Evolutionary conservation across 140 eudicot species (phyloP).

Genomic region (Ambrosia hybrid): DNA sequence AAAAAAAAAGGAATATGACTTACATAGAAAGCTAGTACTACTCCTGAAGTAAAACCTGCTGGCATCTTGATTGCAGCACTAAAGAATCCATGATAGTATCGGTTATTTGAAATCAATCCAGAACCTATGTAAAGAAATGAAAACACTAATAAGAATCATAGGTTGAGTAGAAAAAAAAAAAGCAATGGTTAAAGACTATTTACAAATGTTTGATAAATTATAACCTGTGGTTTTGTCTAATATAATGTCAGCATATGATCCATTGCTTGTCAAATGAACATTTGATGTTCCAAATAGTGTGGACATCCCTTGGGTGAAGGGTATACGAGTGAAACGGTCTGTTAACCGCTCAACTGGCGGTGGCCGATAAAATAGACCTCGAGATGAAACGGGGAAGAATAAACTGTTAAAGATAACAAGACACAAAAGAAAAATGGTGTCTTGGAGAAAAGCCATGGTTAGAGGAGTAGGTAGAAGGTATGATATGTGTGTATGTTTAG

Average conservation of each 20-base stretch:
- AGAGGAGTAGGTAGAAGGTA: conserved; percentile 6
- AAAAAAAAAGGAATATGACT: conserved; percentile 19
- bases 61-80: conserved; percentile 82
- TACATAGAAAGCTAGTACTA: conserved; percentile 83
- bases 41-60: conserved; percentile 76
- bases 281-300: conserved; percentile 56
- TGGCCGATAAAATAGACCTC: conserved; percentile 56
- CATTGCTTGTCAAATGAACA: conserved; percentile 52
- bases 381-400: conserved; percentile 36
- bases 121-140: conserved; percentile 44
- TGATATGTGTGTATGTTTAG: conserved; percentile 16
- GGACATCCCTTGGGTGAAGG: conserved; percentile 47
- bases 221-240: conserved; percentile 68
- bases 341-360: conserved; percentile 68
- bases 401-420: conserved; percentile 29
- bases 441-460: conserved; percentile 43
- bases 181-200: not conserved
- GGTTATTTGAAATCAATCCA: conserved; percentile 71
- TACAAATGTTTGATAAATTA: not conserved
- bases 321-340: conserved; percentile 45
- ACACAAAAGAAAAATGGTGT: conserved; percentile 27
- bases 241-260: conserved; percentile 56
- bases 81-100: conserved; percentile 80
- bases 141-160: not conserved
- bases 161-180: not conserved